Evolutionary conservation across 495 filamentous ascomycete genomes (phyloP).

Genomic region (Amniculicola lignicola): DNA sequence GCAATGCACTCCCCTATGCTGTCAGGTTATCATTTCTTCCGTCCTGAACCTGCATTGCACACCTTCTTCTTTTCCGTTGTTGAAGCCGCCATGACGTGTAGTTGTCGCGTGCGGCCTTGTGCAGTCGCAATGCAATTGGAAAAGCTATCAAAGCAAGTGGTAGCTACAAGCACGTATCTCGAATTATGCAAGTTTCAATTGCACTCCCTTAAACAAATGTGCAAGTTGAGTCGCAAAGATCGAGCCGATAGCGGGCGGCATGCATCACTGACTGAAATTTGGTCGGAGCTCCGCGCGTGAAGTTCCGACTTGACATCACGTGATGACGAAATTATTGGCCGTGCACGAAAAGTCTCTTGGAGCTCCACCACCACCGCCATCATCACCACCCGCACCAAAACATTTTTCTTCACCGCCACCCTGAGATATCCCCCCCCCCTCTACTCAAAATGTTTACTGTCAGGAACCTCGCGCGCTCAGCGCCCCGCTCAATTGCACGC

Average conservation of each 20-base stretch:
- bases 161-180: background rate
- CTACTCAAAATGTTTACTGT: slow-evolving; percentile 69
- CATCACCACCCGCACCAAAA: slow-evolving; percentile 4
- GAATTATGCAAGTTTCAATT: background rate
- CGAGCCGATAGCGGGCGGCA: slow-evolving; percentile 16
- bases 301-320: slow-evolving; percentile 10
- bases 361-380: background rate
- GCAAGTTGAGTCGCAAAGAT: background rate
- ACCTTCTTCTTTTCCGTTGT: slow-evolving; percentile 26
- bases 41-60: background rate
- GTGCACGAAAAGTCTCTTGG: slow-evolving; percentile 12
- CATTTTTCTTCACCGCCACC: background rate
- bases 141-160: background rate
- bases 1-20: slow-evolving; percentile 67
- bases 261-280: slow-evolving; percentile 7
- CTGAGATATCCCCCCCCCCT: slow-evolving; percentile 9
- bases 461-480: slow-evolving; percentile 65
- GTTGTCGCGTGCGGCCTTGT: background rate
- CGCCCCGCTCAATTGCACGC: slow-evolving; percentile 65
- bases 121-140: background rate
- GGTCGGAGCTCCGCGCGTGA: slow-evolving; percentile 2
- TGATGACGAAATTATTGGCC: slow-evolving; percentile 20
- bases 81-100: background rate
- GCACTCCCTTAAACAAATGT: background rate
- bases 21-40: background rate